Evolutionary conservation across 2,329 filamentous ascomycete genomes (phyloP).

Genomic region (Pseudocercospora crystallina): DNA sequence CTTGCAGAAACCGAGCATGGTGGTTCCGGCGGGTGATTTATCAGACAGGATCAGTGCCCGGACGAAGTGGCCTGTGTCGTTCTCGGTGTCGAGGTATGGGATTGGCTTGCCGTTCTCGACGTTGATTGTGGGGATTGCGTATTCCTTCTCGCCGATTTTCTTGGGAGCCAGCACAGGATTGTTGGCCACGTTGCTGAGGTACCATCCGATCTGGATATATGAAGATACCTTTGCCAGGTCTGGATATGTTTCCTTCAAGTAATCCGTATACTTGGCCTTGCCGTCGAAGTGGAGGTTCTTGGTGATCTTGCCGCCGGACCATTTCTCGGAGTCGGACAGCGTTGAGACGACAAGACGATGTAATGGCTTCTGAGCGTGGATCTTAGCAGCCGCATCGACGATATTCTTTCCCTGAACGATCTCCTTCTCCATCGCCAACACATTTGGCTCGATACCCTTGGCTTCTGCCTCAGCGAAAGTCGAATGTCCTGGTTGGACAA

Average conservation of each 20-base stretch:
- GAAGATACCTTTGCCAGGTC: slow-evolving; percentile 29
- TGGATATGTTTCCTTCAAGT: slow-evolving; percentile 23
- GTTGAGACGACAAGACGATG: slow-evolving; percentile 43
- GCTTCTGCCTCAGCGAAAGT: slow-evolving; percentile 19
- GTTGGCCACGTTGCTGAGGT: slow-evolving; percentile 33
- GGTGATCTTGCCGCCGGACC: slow-evolving; percentile 44
- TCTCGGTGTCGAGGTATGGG: slow-evolving; percentile 17
- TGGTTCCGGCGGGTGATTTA: slow-evolving; percentile 23
- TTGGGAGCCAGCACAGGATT: slow-evolving; percentile 17
- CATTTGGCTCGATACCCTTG: slow-evolving; percentile 21
- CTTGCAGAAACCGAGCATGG: slow-evolving; percentile 30
- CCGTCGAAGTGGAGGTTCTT: slow-evolving; percentile 39
- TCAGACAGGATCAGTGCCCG: slow-evolving; percentile 27
- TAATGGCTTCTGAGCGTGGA: slow-evolving; percentile 5
- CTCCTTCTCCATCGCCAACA: slow-evolving; percentile 26
- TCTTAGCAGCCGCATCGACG: slow-evolving; percentile 25
- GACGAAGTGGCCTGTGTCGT: slow-evolving; percentile 25
- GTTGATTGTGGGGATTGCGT: slow-evolving; percentile 16
- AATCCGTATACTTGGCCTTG: slow-evolving; percentile 31
- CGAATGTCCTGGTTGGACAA: slow-evolving; percentile 18
- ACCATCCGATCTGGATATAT: slow-evolving; percentile 38
- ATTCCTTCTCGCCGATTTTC: slow-evolving; percentile 15
- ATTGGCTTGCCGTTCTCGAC: neutral
- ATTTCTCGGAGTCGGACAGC: slow-evolving; percentile 38
- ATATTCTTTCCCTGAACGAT: slow-evolving; percentile 34